Evolutionary conservation across 148 eudicot genomes (phyloP), one percentile per base, ranked within the genome.

Genomic region (Salicornia ramosissima): DNA sequence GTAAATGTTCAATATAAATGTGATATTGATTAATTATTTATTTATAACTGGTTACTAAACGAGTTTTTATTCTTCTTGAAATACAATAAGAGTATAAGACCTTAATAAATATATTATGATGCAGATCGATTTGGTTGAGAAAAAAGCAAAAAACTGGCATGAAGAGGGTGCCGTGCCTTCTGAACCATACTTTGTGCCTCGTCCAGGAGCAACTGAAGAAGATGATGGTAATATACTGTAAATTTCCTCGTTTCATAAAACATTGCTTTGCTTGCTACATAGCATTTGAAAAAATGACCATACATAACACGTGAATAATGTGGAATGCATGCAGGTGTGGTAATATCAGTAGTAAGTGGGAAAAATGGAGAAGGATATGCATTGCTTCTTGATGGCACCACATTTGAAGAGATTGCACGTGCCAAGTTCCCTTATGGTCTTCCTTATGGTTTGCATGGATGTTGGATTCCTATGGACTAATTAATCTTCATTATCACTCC

Each of bases 361-460:
- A 85, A 77, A 75, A 80, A 94, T 71, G 99, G 96, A 0, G 99
- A 86, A 78, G 99, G 99, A 62, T 91, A 91, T 49, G 96, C 99
- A 11, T 71, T 94, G 68, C 2, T 94, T 24, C 71, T 91, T 5
- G 99, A 94, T 64, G 99, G 89, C 18, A 78, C 86, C 0, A 80
- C 87, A 14, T 94, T 94, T 65, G 80, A 89, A 74, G 99, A 94
- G 82, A 87, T 91, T 62, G 97, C 97, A 31, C 80, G 99, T 56
- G 99, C 97, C 13, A 88, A 89, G 74, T 94, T 94, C 74, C 97
- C 99, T 3, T 91, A 91, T 50, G 99, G 97, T 55, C 93, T 94
- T 46, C 99, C 97, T 45, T 94, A 94, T 52, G 99, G 99, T 16
- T 83, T 94, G 55, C 99, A 94, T 77, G 99, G 99, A 29, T 91